Percentiles rank a stretch among this genome's conserved stretches.
Conservation (phyloP, 225 moss, liverwort and hornwort species). For the Physcomitrium patens region DNA sequence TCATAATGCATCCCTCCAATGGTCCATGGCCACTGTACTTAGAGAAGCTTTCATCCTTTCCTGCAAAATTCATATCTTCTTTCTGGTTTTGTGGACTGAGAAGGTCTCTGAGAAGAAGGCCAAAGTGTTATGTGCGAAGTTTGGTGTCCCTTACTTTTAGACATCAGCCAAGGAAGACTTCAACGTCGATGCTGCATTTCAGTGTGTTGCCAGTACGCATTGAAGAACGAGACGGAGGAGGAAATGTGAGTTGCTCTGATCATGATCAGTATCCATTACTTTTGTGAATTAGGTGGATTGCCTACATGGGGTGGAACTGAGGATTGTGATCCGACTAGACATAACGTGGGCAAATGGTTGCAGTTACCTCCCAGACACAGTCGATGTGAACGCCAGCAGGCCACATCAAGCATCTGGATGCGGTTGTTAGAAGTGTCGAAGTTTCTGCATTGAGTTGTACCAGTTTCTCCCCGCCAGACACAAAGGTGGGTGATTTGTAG, state of each 20-base stretch:
- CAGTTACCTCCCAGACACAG: constrained; percentile 95
- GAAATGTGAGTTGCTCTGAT: constrained; percentile 66
- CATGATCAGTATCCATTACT: neutral
- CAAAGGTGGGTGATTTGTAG: constrained; percentile 7
- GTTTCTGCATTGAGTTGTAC: constrained; percentile 2
- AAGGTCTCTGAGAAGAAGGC: constrained; percentile 98
- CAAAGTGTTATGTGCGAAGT: constrained; percentile 91
- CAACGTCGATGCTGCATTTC: constrained; percentile 93
- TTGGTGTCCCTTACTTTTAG: constrained; percentile 89
- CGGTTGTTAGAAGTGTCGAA: constrained; percentile 51
- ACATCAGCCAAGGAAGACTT: constrained; percentile 95
- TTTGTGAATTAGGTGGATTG: neutral
- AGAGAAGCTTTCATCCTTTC: neutral
- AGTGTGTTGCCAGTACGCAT: constrained; percentile 91
- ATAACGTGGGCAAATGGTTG: constrained; percentile 37
- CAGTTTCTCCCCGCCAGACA: constrained; percentile 8
- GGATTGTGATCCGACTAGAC: neutral
- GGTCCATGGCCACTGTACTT: neutral
- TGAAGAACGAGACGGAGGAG: constrained; percentile 95
- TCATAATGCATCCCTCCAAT: neutral
- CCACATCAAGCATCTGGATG: constrained; percentile 83
- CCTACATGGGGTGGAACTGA: neutral
- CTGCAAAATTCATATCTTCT: neutral
- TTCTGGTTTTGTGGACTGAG: constrained; percentile 6
- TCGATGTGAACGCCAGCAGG: constrained; percentile 82